Percentiles rank a stretch among this genome's conserved stretches.
phyloP scores from a whole-genome alignment of 2,329 filamentous ascomycete genomes.

The Pseudogymnoascus sp. region DNA sequence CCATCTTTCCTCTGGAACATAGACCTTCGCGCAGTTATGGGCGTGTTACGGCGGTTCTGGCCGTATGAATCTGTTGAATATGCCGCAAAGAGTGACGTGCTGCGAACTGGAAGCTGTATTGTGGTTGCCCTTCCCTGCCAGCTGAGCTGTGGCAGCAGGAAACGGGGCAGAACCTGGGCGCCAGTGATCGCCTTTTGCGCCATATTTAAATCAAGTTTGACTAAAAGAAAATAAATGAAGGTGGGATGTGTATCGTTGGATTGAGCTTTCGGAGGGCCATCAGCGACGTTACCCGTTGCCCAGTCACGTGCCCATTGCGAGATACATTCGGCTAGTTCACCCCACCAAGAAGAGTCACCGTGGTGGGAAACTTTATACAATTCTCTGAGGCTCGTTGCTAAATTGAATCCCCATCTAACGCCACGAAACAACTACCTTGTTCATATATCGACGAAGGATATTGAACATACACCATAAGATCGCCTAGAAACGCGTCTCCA shows the following conservation, averaged over 20 bases:
- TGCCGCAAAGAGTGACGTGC: neutral
- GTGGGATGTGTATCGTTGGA: neutral
- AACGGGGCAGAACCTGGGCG: conserved; percentile 23
- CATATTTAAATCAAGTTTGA: conserved; percentile 18
- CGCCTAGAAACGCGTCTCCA: neutral
- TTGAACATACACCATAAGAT: conserved; percentile 3
- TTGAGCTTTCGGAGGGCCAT: neutral
- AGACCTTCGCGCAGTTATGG: neutral
- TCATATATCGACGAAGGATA: conserved; percentile 7
- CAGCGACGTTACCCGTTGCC: conserved; percentile 2
- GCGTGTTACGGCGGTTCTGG: neutral
- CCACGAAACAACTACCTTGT: neutral
- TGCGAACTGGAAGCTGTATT: conserved; percentile 12
- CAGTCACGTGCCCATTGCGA: neutral
- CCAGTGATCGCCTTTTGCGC: conserved; percentile 19
- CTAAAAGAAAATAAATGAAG: conserved; percentile 5
- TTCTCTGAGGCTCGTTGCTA: conserved; percentile 8
- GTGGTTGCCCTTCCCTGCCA: conserved; percentile 22
- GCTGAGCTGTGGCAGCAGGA: conserved; percentile 28
- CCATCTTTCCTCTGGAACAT: neutral
- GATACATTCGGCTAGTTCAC: conserved; percentile 8
- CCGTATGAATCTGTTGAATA: neutral
- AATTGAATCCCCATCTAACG: conserved; percentile 1
- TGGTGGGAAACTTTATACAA: conserved; percentile 9
- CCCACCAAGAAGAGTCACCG: conserved; percentile 9